A percentile compares a stretch with the other conserved stretches of the same genome.
Evolutionary conservation across 441 rosid genomes (phyloP).

Genomic region (Melastoma candidum): DNA sequence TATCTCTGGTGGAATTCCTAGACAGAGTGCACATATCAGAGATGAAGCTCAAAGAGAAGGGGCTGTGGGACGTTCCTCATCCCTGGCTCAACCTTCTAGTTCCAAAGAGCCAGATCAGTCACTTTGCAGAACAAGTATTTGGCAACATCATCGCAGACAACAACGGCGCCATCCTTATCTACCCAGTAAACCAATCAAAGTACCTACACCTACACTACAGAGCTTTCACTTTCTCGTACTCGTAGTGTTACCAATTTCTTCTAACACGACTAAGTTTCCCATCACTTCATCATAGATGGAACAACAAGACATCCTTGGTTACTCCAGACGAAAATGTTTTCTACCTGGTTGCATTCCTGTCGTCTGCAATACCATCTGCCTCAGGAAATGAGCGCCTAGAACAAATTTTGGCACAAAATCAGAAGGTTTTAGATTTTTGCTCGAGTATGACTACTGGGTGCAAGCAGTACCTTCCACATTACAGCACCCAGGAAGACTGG

Average conservation of each 20-base stretch:
- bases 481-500: conserved; percentile 64
- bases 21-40: conserved; percentile 71
- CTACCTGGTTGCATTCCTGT: conserved; percentile 64
- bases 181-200: conserved; percentile 74
- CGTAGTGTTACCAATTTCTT: background rate
- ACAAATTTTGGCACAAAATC: conserved; percentile 43
- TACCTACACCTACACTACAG: conserved; percentile 15
- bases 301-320: conserved; percentile 51
- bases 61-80: conserved; percentile 89
- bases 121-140: conserved; percentile 55
- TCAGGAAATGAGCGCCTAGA: conserved; percentile 43
- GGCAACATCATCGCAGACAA: conserved; percentile 49
- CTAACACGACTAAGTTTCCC: conserved; percentile 4
- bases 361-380: conserved; percentile 60
- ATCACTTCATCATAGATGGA: conserved; percentile 56
- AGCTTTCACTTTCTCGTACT: background rate
- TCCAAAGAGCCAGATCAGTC: conserved; percentile 47
- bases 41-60: conserved; percentile 56
- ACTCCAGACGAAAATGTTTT: conserved; percentile 69
- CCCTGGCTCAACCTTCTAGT: conserved; percentile 88
- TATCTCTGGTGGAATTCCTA: conserved; percentile 63
- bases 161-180: conserved; percentile 79
- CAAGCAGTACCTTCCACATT: conserved; percentile 74
- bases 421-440: conserved; percentile 49
- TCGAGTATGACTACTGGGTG: conserved; percentile 24